Conservation (phyloP, 805 yeast genomes). For the Myxozyma sirexii region DNA sequence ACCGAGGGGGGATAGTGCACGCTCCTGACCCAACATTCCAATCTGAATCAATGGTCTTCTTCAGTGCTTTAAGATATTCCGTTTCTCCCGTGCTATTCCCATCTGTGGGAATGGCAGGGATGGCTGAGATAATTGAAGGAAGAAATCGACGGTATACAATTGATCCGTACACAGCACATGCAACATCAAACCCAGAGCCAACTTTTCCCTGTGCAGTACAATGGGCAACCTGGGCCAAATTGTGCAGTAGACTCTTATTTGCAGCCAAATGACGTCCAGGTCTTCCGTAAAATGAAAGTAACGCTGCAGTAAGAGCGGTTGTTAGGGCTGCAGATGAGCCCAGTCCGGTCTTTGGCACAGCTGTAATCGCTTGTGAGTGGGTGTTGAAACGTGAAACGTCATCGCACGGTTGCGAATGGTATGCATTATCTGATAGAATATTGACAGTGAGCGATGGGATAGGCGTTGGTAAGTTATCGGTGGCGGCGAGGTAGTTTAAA, state of each 20-base stretch:
- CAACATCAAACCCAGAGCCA: slow-evolving; percentile 97
- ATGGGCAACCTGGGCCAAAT: slow-evolving; percentile 84
- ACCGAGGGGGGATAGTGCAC: slow-evolving; percentile 67
- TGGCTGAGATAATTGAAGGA: slow-evolving; percentile 50
- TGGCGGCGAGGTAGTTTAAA: slow-evolving; percentile 53
- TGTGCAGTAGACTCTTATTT: slow-evolving; percentile 57
- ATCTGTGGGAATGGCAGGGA: slow-evolving; percentile 33
- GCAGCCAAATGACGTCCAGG: slow-evolving; percentile 40
- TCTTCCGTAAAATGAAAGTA: slow-evolving; percentile 53
- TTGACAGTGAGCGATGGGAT: slow-evolving; percentile 49
- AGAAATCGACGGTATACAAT: slow-evolving; percentile 77
- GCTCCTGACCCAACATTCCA: slow-evolving; percentile 66
- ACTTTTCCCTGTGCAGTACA: slow-evolving; percentile 93
- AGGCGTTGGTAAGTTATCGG: slow-evolving; percentile 34
- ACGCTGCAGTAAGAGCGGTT: slow-evolving; percentile 72
- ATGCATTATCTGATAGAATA: slow-evolving; percentile 83
- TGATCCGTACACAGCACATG: slow-evolving; percentile 91
- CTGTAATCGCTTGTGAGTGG: slow-evolving; percentile 61
- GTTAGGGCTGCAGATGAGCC: slow-evolving; percentile 97
- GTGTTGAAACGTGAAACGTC: slow-evolving; percentile 51
- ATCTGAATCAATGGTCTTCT: slow-evolving; percentile 37
- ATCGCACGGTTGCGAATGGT: slow-evolving; percentile 67
- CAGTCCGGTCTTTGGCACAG: slow-evolving; percentile 90
- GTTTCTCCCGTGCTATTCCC: slow-evolving; percentile 34
- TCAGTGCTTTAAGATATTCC: slow-evolving; percentile 28